phyloP scores from a whole-genome alignment of 106 monocot genomes.

The Dioscorea dumetorum region DNA sequence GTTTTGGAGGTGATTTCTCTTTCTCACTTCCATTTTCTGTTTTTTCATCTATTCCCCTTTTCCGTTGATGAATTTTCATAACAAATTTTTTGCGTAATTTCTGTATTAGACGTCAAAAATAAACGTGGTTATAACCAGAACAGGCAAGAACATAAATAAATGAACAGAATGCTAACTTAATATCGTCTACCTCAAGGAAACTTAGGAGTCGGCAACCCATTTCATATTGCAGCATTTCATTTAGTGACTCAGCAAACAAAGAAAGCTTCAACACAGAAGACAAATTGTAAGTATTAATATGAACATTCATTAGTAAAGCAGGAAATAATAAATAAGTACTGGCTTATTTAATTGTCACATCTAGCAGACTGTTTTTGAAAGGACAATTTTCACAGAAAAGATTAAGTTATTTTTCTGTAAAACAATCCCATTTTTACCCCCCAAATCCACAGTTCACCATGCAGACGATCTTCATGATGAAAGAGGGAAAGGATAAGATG shows the following conservation, averaged over 20 bases:
- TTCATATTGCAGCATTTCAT: conserved; percentile 95
- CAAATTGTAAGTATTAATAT: neutral
- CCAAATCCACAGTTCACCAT: too few relatives aligned
- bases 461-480: too few relatives aligned
- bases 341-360: too few relatives aligned
- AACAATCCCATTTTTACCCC: too few relatives aligned
- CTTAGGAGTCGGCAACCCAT: conserved; percentile 81
- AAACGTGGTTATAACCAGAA: neutral
- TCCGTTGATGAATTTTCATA: conserved; percentile 45
- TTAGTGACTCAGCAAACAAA: conserved; percentile 85
- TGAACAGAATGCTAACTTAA: neutral
- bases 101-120: conserved; percentile 20
- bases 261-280: conserved; percentile 47
- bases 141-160: neutral
- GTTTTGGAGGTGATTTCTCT: conserved; percentile 29
- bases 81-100: conserved; percentile 58
- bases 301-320: too few relatives aligned
- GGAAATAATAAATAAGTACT: too few relatives aligned
- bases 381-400: too few relatives aligned
- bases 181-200: conserved; percentile 73
- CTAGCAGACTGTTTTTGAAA: too few relatives aligned
- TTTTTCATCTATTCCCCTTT: conserved; percentile 62
- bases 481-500: too few relatives aligned
- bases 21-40: conserved; percentile 30
- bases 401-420: too few relatives aligned